Evolutionary conservation across 805 yeast species (phyloP).

Genomic region (Cephaloascus fragrans): DNA sequence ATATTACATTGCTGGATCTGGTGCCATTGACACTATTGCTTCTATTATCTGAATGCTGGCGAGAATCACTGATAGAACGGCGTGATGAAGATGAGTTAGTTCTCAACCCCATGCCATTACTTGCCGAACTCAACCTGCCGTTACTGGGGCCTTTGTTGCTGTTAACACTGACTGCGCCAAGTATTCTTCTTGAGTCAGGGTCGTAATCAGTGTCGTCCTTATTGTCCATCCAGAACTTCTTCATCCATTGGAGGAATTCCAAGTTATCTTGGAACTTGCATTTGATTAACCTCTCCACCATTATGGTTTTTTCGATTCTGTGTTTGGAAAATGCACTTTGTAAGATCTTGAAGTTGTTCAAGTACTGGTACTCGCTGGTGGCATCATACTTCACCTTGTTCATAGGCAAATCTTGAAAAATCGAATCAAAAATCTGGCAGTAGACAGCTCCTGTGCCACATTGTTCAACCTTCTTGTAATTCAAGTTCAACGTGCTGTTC

Average conservation of each 20-base stretch:
- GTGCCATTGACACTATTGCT: no score
- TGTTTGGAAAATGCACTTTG: constrained; percentile 74
- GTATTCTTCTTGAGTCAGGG: constrained; percentile 29
- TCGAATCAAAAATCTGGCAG: constrained; percentile 84
- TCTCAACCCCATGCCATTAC: background rate
- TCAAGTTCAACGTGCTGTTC: constrained; percentile 55
- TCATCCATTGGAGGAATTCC: constrained; percentile 90
- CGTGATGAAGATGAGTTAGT: background rate
- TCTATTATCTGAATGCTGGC: no score
- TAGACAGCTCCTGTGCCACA: constrained; percentile 95
- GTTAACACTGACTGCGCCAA: no score
- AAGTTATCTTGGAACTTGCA: constrained; percentile 91
- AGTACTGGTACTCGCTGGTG: constrained; percentile 62
- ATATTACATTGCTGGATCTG: no score
- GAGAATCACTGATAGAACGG: background rate
- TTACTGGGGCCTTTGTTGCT: no score
- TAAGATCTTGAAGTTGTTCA: constrained; percentile 75
- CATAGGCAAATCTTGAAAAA: constrained; percentile 79
- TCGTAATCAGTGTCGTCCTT: constrained; percentile 66
- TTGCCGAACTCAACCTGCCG: background rate
- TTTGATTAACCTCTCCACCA: constrained; percentile 73
- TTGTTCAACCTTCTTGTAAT: constrained; percentile 75
- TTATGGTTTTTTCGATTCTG: constrained; percentile 61
- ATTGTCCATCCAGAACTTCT: constrained; percentile 70
- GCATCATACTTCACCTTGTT: constrained; percentile 64